Conservation (phyloP, 495 filamentous ascomycete species). For the Hypoxylon crocopeplum region DNA sequence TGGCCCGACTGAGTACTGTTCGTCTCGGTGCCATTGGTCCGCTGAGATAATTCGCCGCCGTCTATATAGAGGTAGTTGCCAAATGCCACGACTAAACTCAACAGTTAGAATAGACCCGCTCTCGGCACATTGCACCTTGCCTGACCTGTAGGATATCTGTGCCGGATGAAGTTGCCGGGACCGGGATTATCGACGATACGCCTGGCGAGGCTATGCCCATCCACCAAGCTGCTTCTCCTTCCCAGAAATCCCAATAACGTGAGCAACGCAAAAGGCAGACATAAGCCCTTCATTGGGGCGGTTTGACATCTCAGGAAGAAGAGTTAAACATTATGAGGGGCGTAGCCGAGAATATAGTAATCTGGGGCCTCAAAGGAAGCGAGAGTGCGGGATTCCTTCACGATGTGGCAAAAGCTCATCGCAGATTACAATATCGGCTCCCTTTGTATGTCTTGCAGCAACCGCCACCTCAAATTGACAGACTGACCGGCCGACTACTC, state of each 20-base stretch:
- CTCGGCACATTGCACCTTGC: neutral
- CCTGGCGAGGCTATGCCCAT: constrained; percentile 23
- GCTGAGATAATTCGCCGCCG: constrained; percentile 40
- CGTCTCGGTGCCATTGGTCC: constrained; percentile 22
- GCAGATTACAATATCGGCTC: constrained; percentile 13
- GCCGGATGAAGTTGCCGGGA: constrained; percentile 36
- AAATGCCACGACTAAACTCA: constrained; percentile 28
- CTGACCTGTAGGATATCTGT: constrained; percentile 35
- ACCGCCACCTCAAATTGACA: neutral
- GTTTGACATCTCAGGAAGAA: constrained; percentile 36
- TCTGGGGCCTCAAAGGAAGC: constrained; percentile 18
- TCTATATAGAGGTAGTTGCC: constrained; percentile 42
- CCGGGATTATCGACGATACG: constrained; percentile 32
- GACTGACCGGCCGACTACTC: constrained; percentile 6
- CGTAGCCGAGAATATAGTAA: constrained; percentile 21
- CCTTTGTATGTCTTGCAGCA: constrained; percentile 6
- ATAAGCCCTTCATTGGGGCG: constrained; percentile 43
- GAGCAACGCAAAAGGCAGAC: constrained; percentile 35
- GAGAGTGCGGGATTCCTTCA: constrained; percentile 22
- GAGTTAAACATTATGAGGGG: constrained; percentile 33
- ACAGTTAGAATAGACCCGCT: constrained; percentile 13
- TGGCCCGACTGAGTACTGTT: constrained; percentile 21
- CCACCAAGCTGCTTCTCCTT: constrained; percentile 12
- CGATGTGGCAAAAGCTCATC: constrained; percentile 14
- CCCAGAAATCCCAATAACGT: constrained; percentile 38